phyloP scores from a whole-genome alignment of 441 rosid species.

The Croton laevigatus region DNA sequence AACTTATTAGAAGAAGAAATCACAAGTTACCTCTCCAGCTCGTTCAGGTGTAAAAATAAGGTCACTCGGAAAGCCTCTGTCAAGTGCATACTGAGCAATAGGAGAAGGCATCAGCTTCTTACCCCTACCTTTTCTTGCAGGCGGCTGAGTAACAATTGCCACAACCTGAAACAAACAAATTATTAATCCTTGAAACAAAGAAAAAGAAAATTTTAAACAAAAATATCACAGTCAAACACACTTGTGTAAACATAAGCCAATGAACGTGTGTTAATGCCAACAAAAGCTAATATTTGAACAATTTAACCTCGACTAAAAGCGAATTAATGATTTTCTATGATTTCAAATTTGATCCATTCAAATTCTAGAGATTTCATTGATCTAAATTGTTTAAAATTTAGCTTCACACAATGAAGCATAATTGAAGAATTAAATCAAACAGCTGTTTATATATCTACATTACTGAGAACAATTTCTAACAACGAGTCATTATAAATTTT shows the following conservation, averaged over 20 bases:
- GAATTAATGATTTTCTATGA: too few species aligned
- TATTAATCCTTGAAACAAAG: constrained; percentile 1
- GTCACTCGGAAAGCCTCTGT: constrained; percentile 73
- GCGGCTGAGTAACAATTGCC: constrained; percentile 90
- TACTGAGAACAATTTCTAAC: too few species aligned
- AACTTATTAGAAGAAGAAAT: not conserved
- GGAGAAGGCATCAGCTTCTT: constrained; percentile 76
- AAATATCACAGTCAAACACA: not conserved
- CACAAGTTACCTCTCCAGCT: constrained; percentile 71
- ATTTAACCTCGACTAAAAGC: not conserved
- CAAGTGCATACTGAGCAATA: constrained; percentile 74
- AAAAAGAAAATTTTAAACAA: not conserved
- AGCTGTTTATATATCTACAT: too few species aligned
- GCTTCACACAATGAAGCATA: too few species aligned
- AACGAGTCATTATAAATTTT: too few species aligned
- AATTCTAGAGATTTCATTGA: not conserved
- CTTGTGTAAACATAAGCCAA: too few species aligned
- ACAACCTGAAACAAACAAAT: constrained; percentile 53
- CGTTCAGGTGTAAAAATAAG: constrained; percentile 81
- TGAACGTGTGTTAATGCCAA: too few species aligned
- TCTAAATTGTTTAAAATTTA: not conserved
- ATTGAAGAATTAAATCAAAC: too few species aligned
- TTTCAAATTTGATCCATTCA: not conserved
- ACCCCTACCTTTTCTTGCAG: constrained; percentile 80
- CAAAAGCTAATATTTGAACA: too few species aligned